Conservation (phyloP, 2,329 filamentous ascomycete genomes). For the Arthrobotrys megalospora region DNA sequence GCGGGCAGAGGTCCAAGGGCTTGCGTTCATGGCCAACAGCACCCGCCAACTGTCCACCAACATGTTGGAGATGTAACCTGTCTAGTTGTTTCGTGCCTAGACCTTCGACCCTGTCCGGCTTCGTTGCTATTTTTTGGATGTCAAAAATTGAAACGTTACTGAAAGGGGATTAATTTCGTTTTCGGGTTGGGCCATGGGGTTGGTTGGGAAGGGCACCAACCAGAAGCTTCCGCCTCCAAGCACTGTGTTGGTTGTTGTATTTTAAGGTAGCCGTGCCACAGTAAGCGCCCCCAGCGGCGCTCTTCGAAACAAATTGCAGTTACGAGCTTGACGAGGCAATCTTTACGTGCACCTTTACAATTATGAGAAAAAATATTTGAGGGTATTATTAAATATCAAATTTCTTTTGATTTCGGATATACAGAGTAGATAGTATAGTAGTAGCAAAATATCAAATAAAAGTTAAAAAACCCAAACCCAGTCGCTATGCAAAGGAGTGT, state of each 20-base stretch:
- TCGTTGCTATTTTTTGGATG: too few relatives aligned
- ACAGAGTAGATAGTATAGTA: conserved; percentile 23
- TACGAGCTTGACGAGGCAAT: too few relatives aligned
- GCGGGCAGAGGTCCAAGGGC: too few relatives aligned
- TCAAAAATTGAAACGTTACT: not conserved
- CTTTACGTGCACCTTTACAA: not conserved
- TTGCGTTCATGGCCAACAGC: too few relatives aligned
- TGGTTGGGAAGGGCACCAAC: not conserved
- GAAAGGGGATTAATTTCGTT: not conserved
- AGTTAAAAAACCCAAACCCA: conserved; percentile 41
- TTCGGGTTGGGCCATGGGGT: not conserved
- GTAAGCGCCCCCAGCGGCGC: not conserved
- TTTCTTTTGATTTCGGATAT: conserved; percentile 46
- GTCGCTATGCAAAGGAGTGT: conserved; percentile 61
- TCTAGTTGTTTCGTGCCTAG: too few relatives aligned
- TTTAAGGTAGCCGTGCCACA: not conserved
- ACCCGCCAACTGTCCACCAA: too few relatives aligned
- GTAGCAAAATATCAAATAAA: conserved; percentile 26
- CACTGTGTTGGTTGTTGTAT: not conserved
- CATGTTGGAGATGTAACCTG: too few relatives aligned
- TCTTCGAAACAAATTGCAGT: not conserved
- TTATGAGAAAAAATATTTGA: not conserved
- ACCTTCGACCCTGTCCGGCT: too few relatives aligned
- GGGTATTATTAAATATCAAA: conserved; percentile 44
- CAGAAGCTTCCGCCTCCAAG: not conserved